phyloP scores from a whole-genome alignment of 371 early-diverging fungal species.

The Mycotypha africana region DNA sequence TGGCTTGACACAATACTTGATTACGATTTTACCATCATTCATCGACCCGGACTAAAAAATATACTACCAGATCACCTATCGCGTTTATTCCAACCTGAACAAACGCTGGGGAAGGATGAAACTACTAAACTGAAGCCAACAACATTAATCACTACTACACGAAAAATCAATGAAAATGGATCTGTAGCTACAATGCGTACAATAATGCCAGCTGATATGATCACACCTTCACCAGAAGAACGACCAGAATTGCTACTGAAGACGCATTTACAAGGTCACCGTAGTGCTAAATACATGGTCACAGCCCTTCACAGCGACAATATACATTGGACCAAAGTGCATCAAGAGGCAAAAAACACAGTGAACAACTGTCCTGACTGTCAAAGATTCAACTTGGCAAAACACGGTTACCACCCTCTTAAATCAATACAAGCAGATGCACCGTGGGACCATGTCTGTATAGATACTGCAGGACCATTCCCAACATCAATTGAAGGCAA shows the following conservation, averaged over 20 bases:
- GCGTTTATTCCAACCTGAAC: slow-evolving; percentile 6
- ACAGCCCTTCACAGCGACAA: background rate
- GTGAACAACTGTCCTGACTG: background rate
- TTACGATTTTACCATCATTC: slow-evolving; percentile 7
- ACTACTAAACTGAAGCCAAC: no score
- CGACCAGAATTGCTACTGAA: background rate
- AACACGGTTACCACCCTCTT: background rate
- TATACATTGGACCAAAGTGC: background rate
- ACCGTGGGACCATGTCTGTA: background rate
- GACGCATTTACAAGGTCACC: slow-evolving; percentile 12
- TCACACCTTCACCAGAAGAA: no score
- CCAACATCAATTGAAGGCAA: background rate
- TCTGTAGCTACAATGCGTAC: no score
- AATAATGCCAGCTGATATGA: no score
- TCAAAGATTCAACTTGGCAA: background rate
- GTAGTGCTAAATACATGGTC: slow-evolving; percentile 9
- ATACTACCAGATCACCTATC: slow-evolving; percentile 15
- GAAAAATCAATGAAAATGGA: no score
- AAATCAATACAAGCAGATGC: background rate
- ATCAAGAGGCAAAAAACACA: background rate
- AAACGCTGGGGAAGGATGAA: no score
- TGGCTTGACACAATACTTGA: slow-evolving; percentile 15
- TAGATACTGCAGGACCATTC: slow-evolving; percentile 12
- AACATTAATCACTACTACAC: no score
- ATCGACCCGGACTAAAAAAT: slow-evolving; percentile 16